Evolutionary conservation across 768 basidiomycete species (phyloP).

Genomic region (Boletus reticuloceps): DNA sequence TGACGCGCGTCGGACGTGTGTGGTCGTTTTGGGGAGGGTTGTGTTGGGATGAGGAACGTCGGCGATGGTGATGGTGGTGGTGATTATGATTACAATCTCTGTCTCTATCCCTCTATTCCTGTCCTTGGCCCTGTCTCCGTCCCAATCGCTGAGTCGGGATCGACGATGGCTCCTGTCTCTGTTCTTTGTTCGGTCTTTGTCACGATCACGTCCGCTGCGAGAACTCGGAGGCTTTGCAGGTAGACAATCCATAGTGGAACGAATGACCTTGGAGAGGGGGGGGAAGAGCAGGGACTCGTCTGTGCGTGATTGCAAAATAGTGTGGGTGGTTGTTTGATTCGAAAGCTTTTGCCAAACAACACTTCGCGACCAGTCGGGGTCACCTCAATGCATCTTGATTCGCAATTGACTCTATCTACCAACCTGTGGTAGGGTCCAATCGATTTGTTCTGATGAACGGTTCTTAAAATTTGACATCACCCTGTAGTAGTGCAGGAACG

Average conservation of each 20-base stretch:
- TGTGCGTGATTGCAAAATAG: not conserved
- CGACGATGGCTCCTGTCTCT: conserved; percentile 6
- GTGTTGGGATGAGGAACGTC: conserved; percentile 14
- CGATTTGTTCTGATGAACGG: too few relatives aligned
- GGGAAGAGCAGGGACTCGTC: too few relatives aligned
- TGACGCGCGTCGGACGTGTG: conserved; percentile 7
- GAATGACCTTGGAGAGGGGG: too few relatives aligned
- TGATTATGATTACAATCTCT: not conserved
- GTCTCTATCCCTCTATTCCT: not conserved
- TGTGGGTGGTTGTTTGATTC: conserved; percentile 25
- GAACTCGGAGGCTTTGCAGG: conserved; percentile 19
- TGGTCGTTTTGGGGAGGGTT: conserved; percentile 16
- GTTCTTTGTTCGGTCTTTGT: conserved; percentile 9
- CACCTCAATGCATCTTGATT: too few relatives aligned
- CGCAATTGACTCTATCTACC: too few relatives aligned
- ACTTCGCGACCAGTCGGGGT: not conserved
- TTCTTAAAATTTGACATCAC: too few relatives aligned
- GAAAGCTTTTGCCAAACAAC: conserved; percentile 22
- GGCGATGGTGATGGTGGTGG: conserved; percentile 2
- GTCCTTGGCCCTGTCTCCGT: conserved; percentile 1
- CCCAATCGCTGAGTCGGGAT: conserved; percentile 8
- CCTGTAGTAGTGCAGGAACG: too few relatives aligned
- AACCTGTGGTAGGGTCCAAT: too few relatives aligned
- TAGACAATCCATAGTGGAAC: conserved; percentile 16
- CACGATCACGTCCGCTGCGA: conserved; percentile 13